Evolutionary conservation across 2,329 filamentous ascomycete species (phyloP).

Genomic region (Ophiostoma tasmaniense): DNA sequence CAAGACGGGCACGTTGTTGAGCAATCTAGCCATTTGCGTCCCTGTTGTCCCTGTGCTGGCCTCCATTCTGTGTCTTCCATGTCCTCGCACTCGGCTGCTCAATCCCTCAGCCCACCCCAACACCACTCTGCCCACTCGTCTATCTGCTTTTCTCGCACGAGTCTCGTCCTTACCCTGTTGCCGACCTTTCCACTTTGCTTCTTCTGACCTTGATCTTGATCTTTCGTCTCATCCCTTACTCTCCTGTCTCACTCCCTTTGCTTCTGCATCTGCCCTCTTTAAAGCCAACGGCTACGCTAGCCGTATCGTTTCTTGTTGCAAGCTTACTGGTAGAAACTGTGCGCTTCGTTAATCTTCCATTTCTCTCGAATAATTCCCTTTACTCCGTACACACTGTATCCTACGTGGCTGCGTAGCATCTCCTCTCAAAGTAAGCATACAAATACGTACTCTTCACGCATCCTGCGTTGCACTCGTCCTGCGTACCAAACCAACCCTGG

Average conservation of each 20-base stretch:
- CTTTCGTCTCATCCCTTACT: constrained; percentile 7
- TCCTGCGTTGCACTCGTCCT: constrained; percentile 4
- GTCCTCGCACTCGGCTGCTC: neutral
- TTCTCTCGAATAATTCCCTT: neutral
- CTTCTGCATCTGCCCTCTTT: neutral
- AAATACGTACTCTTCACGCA: neutral
- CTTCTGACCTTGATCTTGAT: neutral
- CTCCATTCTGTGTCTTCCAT: neutral
- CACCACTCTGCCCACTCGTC: neutral
- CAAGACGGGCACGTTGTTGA: neutral
- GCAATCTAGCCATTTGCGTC: neutral
- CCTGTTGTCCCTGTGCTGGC: neutral
- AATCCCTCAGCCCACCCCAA: neutral
- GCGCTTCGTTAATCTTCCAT: neutral
- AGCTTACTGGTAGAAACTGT: neutral
- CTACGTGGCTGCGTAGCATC: neutral
- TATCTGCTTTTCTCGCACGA: neutral
- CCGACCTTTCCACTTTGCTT: neutral
- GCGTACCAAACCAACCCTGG: constrained; percentile 1
- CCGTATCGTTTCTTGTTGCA: neutral
- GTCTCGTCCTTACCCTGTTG: neutral
- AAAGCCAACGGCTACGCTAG: neutral
- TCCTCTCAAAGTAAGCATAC: neutral
- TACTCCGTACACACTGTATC: neutral
- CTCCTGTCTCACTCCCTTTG: constrained; percentile 1